Evolutionary conservation across 1,139 yeast genomes (phyloP), one percentile per base, ranked within the genome.

Genomic region (Blastobotrys serpentis): DNA sequence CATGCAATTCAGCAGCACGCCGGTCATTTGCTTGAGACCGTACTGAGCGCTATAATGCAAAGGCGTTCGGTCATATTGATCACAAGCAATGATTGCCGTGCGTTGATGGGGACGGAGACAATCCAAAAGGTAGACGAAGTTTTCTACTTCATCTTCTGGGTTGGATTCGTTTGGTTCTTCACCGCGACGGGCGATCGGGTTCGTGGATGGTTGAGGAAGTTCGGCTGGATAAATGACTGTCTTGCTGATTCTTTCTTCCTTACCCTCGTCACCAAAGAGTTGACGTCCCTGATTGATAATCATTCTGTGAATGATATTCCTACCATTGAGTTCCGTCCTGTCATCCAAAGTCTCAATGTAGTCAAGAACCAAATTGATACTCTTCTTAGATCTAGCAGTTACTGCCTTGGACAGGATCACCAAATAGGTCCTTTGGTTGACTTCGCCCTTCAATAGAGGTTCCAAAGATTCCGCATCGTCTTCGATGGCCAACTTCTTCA

Each of bases 1-100:
- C 44, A 79, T 63, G 59, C 73, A 77, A 32, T 74, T 72, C 21
- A 89, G 67, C 30, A 90, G 72, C 8, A 81, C 72, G 19, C 70
- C 70, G 1, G 88, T 74, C 38, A 84, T 79, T 46, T 77, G 79
- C 52, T 78, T 80, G 49, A 90, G 73, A 0, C 98, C 98, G 64
- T 83, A 88, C 61, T 87, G 95, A 1, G 95, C 84, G 13, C 96
- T 82, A 66, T 90, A 90, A 68, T 92, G 98, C 49, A 92, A 71
- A 0, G 98, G 96, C 0, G 96, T 85, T 55, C 97, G 77, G 51
- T 74, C 74, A 61, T 88, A 86, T 53, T 79, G 82, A 64, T 92
- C 98, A 43, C 77, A 76, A 39, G 83, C 81, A 47, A 81, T 68
- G 41, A 89, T 71, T 1, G 78, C 76, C 1, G 72, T 65, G 51